A percentile compares a stretch with the other conserved stretches of the same genome.
These are phyloP conservation scores for Schizochytrium sp. DNA, from an alignment of 108 stramenopile genomes.

Conservation along the genomic window DNA sequence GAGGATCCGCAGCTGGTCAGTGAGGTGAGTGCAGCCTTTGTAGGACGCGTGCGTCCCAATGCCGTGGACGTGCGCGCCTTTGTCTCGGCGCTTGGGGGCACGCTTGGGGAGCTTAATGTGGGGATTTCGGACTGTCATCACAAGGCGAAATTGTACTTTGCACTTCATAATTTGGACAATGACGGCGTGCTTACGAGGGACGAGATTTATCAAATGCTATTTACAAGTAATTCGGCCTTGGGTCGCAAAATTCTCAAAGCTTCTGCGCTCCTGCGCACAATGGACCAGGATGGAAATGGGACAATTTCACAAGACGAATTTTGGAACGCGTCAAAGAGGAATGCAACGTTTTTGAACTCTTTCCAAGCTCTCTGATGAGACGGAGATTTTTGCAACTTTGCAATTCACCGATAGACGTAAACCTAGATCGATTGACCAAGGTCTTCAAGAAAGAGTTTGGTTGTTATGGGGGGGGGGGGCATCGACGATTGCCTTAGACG, in stretches of 20 bases:
- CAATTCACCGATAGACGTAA: neutral
- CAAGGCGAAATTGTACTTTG: neutral
- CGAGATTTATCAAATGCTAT: neutral
- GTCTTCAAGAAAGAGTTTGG: too few species aligned
- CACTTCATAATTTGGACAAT: neutral
- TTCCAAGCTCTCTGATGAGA: neutral
- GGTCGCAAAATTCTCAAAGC: neutral
- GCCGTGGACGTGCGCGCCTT: neutral
- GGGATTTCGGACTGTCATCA: neutral
- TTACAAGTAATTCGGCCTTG: neutral
- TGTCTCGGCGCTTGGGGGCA: neutral
- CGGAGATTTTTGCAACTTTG: neutral
- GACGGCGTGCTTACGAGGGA: neutral
- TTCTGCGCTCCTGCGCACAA: neutral
- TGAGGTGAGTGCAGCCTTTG: neutral
- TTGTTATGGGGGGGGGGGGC: too few species aligned
- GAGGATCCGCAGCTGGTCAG: neutral
- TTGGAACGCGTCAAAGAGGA: neutral
- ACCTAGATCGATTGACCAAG: neutral
- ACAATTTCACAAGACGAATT: neutral
- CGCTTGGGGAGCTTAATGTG: slow-evolving; percentile 8
- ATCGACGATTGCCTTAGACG: too few species aligned
- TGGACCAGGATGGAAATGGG: neutral
- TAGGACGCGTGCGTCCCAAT: neutral
- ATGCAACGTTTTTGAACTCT: neutral